Conservation (phyloP, 495 filamentous ascomycete species). For the Penicillium simplicissimum region DNA sequence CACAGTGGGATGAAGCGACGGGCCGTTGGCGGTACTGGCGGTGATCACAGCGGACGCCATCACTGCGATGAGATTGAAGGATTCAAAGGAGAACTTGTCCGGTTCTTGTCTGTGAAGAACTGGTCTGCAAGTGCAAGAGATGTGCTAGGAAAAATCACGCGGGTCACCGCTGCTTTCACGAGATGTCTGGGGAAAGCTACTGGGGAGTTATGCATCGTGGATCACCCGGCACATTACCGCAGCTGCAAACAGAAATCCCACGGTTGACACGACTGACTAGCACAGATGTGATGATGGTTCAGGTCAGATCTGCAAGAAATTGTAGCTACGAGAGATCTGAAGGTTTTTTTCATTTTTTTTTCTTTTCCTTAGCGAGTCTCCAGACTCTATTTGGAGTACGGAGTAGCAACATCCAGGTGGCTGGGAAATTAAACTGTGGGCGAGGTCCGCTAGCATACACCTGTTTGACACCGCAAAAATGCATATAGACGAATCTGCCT, state of each 20-base stretch:
- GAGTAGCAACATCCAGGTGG: not conserved
- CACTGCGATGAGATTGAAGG: not conserved
- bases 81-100: not conserved
- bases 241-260: not conserved
- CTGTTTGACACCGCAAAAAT: not conserved
- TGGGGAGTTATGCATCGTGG: slow-evolving; percentile 7
- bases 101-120: not conserved
- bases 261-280: not conserved
- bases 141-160: not conserved
- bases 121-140: slow-evolving; percentile 3
- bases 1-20: slow-evolving; percentile 7
- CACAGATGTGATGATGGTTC: not conserved
- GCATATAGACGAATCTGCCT: no score
- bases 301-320: not conserved
- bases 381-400: not conserved
- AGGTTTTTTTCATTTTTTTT: not conserved
- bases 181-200: slow-evolving; percentile 13
- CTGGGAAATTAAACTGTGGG: slow-evolving; percentile 13
- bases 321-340: not conserved
- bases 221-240: slow-evolving; percentile 7
- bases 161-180: slow-evolving; percentile 11
- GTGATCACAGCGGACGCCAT: not conserved
- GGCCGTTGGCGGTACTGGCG: not conserved
- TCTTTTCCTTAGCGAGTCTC: not conserved
- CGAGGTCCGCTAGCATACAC: not conserved